Conservation (phyloP, 331 rosid genomes). For the Malus hybrid region DNA sequence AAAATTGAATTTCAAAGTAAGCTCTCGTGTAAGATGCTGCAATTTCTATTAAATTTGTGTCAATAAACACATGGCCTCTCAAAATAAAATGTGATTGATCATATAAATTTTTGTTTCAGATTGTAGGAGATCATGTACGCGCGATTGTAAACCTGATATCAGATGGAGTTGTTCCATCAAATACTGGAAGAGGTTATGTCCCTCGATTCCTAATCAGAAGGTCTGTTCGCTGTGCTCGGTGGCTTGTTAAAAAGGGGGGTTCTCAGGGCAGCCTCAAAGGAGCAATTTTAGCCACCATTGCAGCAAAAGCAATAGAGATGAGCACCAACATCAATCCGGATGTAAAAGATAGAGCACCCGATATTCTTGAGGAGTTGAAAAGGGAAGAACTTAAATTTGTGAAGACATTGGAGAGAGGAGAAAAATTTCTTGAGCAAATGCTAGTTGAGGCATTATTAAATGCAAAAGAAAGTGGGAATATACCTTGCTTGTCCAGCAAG, state of each 20-base stretch:
- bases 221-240: constrained; percentile 78
- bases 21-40: constrained; percentile 15
- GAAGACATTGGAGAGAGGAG: constrained; percentile 85
- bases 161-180: constrained; percentile 87
- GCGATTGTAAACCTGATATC: constrained; percentile 89
- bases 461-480: constrained; percentile 45
- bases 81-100: not conserved
- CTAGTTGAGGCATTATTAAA: constrained; percentile 51
- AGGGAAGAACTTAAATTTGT: constrained; percentile 93
- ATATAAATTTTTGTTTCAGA: constrained; percentile 25
- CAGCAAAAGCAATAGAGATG: constrained; percentile 70
- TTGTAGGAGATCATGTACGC: constrained; percentile 91
- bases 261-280: constrained; percentile 70
- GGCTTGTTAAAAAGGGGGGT: constrained; percentile 81
- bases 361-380: constrained; percentile 72
- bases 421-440: constrained; percentile 77
- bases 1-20: constrained; percentile 62
- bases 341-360: constrained; percentile 50
- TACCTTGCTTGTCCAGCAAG: constrained; percentile 69
- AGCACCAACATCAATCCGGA: constrained; percentile 60
- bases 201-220: constrained; percentile 92
- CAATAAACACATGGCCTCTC: constrained; percentile 5
- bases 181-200: constrained; percentile 87
- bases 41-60: not conserved
- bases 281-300: constrained; percentile 75